phyloP scores from a whole-genome alignment of 1,139 yeast genomes.

The Protomyces inouyei region DNA sequence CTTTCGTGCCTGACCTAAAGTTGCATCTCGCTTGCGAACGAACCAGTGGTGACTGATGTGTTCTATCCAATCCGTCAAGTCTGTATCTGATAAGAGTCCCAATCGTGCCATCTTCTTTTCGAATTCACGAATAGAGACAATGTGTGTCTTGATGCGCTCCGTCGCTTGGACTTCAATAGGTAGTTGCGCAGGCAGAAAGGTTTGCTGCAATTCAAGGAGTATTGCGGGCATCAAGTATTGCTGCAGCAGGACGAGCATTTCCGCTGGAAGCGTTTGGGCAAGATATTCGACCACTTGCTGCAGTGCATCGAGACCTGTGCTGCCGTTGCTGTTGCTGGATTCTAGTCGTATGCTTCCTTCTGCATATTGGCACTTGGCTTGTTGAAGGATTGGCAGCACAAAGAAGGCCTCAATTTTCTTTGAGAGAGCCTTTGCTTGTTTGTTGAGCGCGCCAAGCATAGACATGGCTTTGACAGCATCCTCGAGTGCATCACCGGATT shows the following conservation, averaged over 20 bases:
- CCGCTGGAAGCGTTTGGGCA: background rate
- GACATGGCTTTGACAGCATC: background rate
- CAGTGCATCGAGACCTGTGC: background rate
- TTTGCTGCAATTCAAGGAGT: background rate
- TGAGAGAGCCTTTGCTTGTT: background rate
- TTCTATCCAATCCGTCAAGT: background rate
- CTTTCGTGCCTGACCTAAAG: background rate
- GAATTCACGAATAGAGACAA: background rate
- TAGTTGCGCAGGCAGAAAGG: background rate
- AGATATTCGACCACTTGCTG: background rate
- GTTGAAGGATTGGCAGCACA: background rate
- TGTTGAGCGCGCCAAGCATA: background rate
- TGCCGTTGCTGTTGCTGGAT: background rate
- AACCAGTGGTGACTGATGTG: background rate
- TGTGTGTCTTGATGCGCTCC: constrained; percentile 1
- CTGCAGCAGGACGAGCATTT: background rate
- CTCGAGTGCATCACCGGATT: background rate
- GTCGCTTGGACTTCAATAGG: constrained; percentile 7
- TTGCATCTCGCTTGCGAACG: background rate
- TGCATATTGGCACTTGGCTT: background rate
- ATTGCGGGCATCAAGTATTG: background rate
- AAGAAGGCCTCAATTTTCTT: background rate
- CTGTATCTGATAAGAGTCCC: background rate
- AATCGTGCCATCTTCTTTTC: background rate
- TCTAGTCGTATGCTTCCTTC: background rate